A percentile compares a stretch with the other conserved stretches of the same genome.
These are phyloP conservation scores for Aureococcus anophagefferens DNA, from an alignment of 108 stramenopile genomes.

Conservation along the genomic window DNA sequence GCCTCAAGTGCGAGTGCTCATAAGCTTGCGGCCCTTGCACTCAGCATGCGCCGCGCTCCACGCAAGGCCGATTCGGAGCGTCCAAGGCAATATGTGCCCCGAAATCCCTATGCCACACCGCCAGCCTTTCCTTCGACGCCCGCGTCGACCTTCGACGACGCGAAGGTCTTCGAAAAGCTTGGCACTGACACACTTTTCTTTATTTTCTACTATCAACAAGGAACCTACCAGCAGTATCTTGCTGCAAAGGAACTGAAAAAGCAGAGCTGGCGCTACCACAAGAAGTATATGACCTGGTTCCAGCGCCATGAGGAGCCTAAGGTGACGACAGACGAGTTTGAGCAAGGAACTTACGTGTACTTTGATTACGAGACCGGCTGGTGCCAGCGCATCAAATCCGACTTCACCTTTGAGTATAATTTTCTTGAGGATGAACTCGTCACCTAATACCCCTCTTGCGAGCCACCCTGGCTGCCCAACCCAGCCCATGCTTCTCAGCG, in stretches of 20 bases:
- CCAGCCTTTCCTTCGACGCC: conserved; percentile 78
- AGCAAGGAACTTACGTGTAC: conserved; percentile 98
- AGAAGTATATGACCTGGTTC: conserved; percentile 99
- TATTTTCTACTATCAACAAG: conserved; percentile 96
- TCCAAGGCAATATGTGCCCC: conserved; percentile 63
- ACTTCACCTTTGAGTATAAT: conserved; percentile 92
- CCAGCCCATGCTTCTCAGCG: too few species aligned
- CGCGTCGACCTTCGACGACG: conserved; percentile 72
- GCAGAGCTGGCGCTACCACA: conserved; percentile 97
- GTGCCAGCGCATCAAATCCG: conserved; percentile 92
- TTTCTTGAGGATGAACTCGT: conserved; percentile 85
- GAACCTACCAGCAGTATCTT: conserved; percentile 94
- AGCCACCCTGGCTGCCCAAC: too few species aligned
- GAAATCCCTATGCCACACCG: conserved; percentile 82
- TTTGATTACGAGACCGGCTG: conserved; percentile 98
- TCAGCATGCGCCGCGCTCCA: conserved; percentile 5
- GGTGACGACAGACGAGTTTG: conserved; percentile 93
- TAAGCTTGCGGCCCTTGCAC: not conserved
- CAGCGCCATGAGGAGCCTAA: conserved; percentile 91
- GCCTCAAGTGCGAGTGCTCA: too few species aligned
- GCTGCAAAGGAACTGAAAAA: conserved; percentile 95
- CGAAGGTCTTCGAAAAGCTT: conserved; percentile 86
- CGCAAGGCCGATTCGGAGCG: conserved; percentile 26
- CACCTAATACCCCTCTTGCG: too few species aligned
- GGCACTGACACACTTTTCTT: conserved; percentile 97